Base-by-base conservation (phyloP, 441 rosid genomes). In the Kokia cookei region DNA sequence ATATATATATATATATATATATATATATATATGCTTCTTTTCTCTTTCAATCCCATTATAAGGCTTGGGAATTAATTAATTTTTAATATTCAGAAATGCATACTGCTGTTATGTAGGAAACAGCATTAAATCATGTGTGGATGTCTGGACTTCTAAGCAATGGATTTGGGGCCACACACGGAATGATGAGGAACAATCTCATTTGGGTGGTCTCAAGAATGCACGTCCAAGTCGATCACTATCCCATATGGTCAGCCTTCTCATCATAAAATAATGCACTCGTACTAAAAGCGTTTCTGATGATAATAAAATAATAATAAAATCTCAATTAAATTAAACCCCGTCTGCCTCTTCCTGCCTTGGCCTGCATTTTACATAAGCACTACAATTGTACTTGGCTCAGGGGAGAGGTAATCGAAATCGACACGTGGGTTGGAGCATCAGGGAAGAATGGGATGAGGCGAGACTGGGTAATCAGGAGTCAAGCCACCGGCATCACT, bases 71-170 rank as follows among this genome's bases (percentile, higher is more conserved):
- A 40, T 40, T 11, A 15, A n/a, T 1, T 17, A 4, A 13, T 8
- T 60, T n/a, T n/a, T 2, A 37, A n/a, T 4, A 6, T 29, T 60
- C 15, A 29, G 42, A 53, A 53, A 53, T 47, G 13, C 9, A 48
- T 48, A 48, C 53, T 14, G 13, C 5, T 48, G 17, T 14, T 9
- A 55, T 19, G 78, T 73, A 91, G 93, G 96, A 88, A 82, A 86
- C 93, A 0, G 93, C 96, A 45, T 62, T 91, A 75, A 91, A 91
- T 73, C 93, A 91, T 70, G 93, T 91, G 5, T 91, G 96, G 96
- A 84, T 91, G 89, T 91, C 96, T 1, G 93, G 96, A 73, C 88
- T 91, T 24, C 85, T 91, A 5, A 83, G 92, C 76, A 88, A 91
- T 77, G 96, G 96, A 59, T 89, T 91, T 22, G 96, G 93, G 15